These are phyloP conservation scores for Aristolochia fimbriata DNA, from an alignment of 164 flowering plant genomes.

Conservation along the genomic window DNA sequence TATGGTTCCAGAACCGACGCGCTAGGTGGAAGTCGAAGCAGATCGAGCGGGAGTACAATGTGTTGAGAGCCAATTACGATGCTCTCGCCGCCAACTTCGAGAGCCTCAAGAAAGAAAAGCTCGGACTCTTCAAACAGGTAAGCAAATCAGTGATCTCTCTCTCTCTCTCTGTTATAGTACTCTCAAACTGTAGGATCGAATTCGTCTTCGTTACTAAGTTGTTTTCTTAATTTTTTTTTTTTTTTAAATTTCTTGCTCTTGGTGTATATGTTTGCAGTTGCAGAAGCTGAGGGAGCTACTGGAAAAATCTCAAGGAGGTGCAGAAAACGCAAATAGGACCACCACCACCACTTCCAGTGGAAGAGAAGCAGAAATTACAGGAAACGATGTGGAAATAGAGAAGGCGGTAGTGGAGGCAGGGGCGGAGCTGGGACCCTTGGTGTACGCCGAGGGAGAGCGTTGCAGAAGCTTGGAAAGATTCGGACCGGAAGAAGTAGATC, in stretches of 20 bases:
- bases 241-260: not conserved
- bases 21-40: constrained; percentile 83
- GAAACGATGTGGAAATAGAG: constrained; percentile 11
- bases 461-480: constrained; percentile 10
- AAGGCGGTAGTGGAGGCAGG: constrained; percentile 18
- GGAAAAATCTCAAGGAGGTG: constrained; percentile 14
- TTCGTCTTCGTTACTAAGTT: not conserved
- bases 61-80: constrained; percentile 36
- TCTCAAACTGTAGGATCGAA: not conserved
- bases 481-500: constrained; percentile 13
- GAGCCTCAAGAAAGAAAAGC: constrained; percentile 43
- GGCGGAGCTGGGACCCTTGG: constrained; percentile 7
- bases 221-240: not conserved
- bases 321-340: not conserved
- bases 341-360: constrained; percentile 5
- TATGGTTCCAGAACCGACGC: constrained; percentile 87
- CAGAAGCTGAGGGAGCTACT: constrained; percentile 29
- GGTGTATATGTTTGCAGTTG: constrained; percentile 21
- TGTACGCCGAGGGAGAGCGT: constrained; percentile 16
- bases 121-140: constrained; percentile 47
- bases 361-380: constrained; percentile 1
- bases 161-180: not conserved
- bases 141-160: not conserved
- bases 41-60: constrained; percentile 46
- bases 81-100: constrained; percentile 29